A percentile compares a stretch with the other conserved stretches of the same genome.
phyloP scores from a whole-genome alignment of 2,329 filamentous ascomycete genomes.

The Fusarium sarcochroum region DNA sequence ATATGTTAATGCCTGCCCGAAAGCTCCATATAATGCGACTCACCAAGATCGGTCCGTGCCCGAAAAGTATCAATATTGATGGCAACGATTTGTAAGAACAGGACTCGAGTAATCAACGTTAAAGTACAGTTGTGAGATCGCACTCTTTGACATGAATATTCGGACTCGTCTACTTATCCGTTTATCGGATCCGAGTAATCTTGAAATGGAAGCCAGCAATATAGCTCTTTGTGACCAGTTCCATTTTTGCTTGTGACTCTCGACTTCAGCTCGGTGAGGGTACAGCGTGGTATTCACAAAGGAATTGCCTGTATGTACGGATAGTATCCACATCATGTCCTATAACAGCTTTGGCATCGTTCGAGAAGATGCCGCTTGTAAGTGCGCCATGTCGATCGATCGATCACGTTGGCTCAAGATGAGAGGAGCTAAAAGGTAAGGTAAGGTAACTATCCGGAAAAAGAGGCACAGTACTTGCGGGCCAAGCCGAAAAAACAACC shows the following conservation, averaged over 20 bases:
- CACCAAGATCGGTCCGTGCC: conserved; percentile 2
- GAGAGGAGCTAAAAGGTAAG: background rate
- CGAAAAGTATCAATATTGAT: background rate
- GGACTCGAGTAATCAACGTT: background rate
- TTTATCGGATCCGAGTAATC: conserved; percentile 21
- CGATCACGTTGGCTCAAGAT: conserved; percentile 23
- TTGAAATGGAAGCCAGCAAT: background rate
- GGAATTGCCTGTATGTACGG: background rate
- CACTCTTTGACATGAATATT: conserved; percentile 16
- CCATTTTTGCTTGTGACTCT: background rate
- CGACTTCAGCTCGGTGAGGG: background rate
- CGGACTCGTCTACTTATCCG: background rate
- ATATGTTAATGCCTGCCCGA: conserved; percentile 3
- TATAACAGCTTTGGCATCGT: background rate
- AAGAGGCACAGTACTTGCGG: conserved; percentile 4
- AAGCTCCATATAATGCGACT: background rate
- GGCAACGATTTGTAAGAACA: background rate
- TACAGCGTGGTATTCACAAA: background rate
- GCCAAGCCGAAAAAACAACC: conserved; percentile 2
- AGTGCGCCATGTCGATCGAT: conserved; percentile 27
- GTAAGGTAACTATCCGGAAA: conserved; percentile 2
- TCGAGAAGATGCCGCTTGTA: conserved; percentile 10
- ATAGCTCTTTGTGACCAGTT: background rate
- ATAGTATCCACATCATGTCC: conserved; percentile 15
- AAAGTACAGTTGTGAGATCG: background rate